Evolutionary conservation across 2,329 filamentous ascomycete genomes (phyloP), one percentile per base, ranked within the genome.

Genomic region (Zalaria sp.): DNA sequence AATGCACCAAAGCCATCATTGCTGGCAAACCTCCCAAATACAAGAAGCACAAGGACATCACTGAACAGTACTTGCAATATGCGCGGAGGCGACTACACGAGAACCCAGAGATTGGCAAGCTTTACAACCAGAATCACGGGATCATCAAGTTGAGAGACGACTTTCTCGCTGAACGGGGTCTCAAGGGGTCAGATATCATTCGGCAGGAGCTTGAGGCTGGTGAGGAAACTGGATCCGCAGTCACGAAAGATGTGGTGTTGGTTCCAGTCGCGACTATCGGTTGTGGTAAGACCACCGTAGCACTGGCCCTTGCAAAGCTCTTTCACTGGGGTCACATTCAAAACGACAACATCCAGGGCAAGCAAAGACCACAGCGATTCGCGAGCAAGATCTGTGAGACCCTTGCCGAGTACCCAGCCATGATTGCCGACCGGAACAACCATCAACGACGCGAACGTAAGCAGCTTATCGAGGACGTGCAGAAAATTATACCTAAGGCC

Each of bases 241-340:
- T 83, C 2, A 72, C 67, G 0, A 63, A 68, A 3, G 76, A 93
- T 53, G 71, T 95, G 10, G 73, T 95, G 11, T 70, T 98, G n/a
- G 81, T 87, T 4, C 88, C 91, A 1, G 79, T 95, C 51, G 87
- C 91, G 2, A 94, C 91, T 1, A 82, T 98, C 41, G 91, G 91
- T 6, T 98, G 91, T 57, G 91, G 91, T 43, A 98, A 98, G 71
- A 98, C 91, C 0, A 98, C 91, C 0, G 66, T 98, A 39, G 87
- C 84, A 3, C 63, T 93, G 39, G 88, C 84, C 2, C 67, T 98
- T 18, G 73, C 74, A 4, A 80, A 85, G 54, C 72, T 98, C 1
- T 95, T 96, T 50, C 77, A 72, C 42, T 96, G 88, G 83, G 89
- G 86, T 10, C 87, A 94, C 57, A 71, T 95, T 38, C 91, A 98